Conservation (phyloP, 331 rosid genomes). For the Erythrophleum ivorense region DNA sequence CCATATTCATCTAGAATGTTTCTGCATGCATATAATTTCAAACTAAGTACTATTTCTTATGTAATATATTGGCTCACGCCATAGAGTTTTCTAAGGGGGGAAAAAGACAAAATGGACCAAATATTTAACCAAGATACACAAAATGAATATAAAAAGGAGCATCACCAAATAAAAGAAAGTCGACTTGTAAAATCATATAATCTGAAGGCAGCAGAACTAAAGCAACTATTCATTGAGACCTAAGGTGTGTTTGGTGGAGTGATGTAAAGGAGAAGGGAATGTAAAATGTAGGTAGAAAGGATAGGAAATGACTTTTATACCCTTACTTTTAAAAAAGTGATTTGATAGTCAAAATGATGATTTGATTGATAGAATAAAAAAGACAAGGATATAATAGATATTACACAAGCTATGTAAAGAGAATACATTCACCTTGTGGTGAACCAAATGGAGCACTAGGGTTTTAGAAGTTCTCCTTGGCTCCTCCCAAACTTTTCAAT, state of each 20-base stretch:
- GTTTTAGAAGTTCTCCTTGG: not conserved
- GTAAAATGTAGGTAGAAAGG: too few relatives aligned
- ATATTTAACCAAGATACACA: not conserved
- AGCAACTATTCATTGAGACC: not conserved
- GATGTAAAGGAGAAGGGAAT: too few relatives aligned
- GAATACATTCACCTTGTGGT: too few relatives aligned
- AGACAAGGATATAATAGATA: too few relatives aligned
- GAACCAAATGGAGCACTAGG: not conserved
- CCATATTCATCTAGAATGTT: not conserved
- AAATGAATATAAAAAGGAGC: not conserved
- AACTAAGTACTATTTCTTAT: not conserved
- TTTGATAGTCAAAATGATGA: too few relatives aligned
- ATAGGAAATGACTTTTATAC: too few relatives aligned
- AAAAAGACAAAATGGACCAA: not conserved
- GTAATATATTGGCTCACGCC: not conserved
- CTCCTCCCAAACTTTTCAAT: not conserved
- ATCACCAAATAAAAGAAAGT: not conserved
- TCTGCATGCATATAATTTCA: not conserved
- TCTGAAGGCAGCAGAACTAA: not conserved
- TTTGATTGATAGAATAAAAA: too few relatives aligned
- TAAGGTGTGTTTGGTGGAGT: not conserved
- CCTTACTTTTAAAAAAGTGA: too few relatives aligned
- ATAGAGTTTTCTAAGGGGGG: not conserved
- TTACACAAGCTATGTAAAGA: too few relatives aligned
- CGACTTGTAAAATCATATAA: too few relatives aligned